Conservation (phyloP, 163 green algal genomes). For the Scenedesmus sp. region DNA sequence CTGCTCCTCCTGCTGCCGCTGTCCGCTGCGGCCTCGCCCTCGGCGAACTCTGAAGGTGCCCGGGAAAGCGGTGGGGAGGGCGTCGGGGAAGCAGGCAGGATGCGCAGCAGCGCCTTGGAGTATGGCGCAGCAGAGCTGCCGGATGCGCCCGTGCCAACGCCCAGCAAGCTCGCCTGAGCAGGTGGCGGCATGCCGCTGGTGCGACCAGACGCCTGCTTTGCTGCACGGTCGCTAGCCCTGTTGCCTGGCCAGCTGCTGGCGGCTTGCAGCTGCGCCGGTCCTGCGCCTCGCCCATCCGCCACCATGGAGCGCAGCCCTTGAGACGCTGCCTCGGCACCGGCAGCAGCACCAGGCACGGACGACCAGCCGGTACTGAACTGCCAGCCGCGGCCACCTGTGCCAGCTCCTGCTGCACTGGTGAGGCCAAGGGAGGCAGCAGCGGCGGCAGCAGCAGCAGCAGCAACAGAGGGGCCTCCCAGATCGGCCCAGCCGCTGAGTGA, state of each 20-base stretch:
- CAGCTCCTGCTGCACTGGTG: not conserved
- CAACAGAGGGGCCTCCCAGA: not conserved
- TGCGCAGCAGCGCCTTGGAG: not conserved
- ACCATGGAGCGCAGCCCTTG: not conserved
- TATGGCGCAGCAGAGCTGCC: not conserved
- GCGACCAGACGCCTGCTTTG: too few relatives aligned
- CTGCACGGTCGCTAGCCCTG: not conserved
- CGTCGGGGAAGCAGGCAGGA: not conserved
- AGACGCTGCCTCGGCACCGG: not conserved
- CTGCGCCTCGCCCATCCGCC: not conserved
- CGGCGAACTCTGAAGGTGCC: not conserved
- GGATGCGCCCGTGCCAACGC: not conserved
- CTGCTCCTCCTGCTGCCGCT: not conserved
- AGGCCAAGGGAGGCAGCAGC: not conserved
- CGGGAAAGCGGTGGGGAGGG: not conserved
- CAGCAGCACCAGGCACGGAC: not conserved
- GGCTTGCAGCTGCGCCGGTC: not conserved
- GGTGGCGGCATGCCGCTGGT: not conserved
- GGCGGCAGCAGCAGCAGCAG: not conserved
- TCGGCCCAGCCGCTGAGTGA: not conserved
- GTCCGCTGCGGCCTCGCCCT: not conserved
- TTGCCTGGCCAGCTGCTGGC: not conserved
- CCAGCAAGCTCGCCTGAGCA: not conserved
- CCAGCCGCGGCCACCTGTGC: not conserved
- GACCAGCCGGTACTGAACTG: not conserved